These are phyloP conservation scores for Leccinum fuscescens DNA, from an alignment of 1,284 basidiomycete genomes.

Conservation along the genomic window DNA sequence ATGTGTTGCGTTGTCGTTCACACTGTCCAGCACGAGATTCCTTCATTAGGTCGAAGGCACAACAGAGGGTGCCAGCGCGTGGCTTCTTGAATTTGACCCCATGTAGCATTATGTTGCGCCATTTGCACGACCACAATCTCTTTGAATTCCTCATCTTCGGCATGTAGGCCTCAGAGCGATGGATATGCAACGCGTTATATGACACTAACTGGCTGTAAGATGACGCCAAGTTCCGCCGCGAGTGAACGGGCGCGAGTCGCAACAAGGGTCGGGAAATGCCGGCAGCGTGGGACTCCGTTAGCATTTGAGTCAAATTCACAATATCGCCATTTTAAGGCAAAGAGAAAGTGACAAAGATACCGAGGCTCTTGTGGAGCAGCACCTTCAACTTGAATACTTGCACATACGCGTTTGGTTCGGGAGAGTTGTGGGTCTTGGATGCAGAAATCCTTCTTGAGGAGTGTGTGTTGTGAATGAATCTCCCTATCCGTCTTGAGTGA, in stretches of 20 bases:
- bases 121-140: background rate
- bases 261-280: background rate
- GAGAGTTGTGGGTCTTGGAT: background rate
- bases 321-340: background rate
- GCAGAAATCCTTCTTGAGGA: background rate
- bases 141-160: background rate
- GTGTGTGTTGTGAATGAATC: background rate
- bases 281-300: background rate
- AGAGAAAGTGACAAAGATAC: background rate
- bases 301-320: background rate
- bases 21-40: background rate
- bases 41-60: background rate
- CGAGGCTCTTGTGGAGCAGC: background rate
- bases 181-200: background rate
- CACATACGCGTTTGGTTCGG: background rate
- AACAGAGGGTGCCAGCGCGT: background rate
- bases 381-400: background rate
- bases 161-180: background rate
- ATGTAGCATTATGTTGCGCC: background rate
- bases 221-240: background rate
- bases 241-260: background rate
- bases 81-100: background rate
- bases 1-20: background rate
- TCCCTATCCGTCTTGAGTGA: background rate
- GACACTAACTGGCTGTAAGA: background rate